These are phyloP conservation scores for Tothia fuscella DNA, from an alignment of 2,329 filamentous ascomycete species.

Conservation along the genomic window DNA sequence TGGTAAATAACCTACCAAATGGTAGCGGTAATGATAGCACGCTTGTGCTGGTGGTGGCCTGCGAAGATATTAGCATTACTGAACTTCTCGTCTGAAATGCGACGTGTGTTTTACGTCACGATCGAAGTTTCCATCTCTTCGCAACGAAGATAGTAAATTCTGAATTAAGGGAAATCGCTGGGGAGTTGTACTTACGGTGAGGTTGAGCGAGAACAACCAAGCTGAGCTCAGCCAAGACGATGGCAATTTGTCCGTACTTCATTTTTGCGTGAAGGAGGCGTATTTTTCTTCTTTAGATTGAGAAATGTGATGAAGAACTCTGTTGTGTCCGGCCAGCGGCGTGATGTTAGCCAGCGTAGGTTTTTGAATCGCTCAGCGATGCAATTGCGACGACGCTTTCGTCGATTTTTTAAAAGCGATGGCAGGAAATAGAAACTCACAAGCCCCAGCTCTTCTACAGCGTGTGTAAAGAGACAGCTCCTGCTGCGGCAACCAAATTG, in stretches of 20 bases:
- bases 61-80: too few species aligned
- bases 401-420: neutral
- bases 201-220: neutral
- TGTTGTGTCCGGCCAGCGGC: conserved; percentile 1
- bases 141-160: too few species aligned
- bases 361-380: neutral
- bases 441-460: neutral
- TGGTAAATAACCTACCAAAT: conserved; percentile 23
- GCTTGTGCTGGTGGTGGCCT: conserved; percentile 4
- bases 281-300: too few species aligned
- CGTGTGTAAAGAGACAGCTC: neutral
- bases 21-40: neutral
- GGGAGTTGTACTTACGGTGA: conserved; percentile 1
- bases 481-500: neutral
- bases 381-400: neutral
- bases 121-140: too few species aligned
- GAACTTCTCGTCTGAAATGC: neutral
- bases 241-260: conserved; percentile 2
- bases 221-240: conserved; percentile 4
- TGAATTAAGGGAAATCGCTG: neutral
- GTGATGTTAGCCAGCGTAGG: neutral
- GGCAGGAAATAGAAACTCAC: neutral
- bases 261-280: too few species aligned
- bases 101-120: neutral
- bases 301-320: neutral